phyloP scores from a whole-genome alignment of 805 yeast genomes.

The Kurtzmaniella cleridarum region DNA sequence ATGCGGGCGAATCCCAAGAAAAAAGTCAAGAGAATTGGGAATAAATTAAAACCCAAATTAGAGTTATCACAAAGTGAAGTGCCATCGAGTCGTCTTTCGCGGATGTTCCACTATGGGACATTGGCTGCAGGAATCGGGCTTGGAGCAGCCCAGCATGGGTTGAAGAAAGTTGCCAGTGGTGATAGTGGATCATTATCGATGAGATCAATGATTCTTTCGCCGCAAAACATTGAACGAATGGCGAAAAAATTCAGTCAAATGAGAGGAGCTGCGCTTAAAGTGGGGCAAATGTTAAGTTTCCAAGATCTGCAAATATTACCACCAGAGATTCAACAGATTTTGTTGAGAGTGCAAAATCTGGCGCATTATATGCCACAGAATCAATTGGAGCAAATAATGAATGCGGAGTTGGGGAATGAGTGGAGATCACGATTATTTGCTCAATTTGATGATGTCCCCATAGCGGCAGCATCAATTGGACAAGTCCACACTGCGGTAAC shows the following conservation, averaged over 20 bases:
- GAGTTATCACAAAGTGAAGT: slow-evolving; percentile 64
- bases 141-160: slow-evolving; percentile 74
- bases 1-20: slow-evolving; percentile 6
- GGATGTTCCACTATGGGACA: slow-evolving; percentile 89
- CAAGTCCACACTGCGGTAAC: slow-evolving; percentile 88
- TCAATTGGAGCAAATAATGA: slow-evolving; percentile 75
- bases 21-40: slow-evolving; percentile 13
- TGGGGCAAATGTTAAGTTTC: slow-evolving; percentile 95
- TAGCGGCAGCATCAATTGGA: slow-evolving; percentile 95
- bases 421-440: slow-evolving; percentile 71
- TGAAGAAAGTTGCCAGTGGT: slow-evolving; percentile 61
- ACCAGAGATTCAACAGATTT: slow-evolving; percentile 71
- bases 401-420: slow-evolving; percentile 63
- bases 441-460: slow-evolving; percentile 78
- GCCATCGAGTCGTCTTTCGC: slow-evolving; percentile 80
- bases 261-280: slow-evolving; percentile 98
- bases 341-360: slow-evolving; percentile 82
- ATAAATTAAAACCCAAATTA: slow-evolving; percentile 25
- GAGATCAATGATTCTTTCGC: slow-evolving; percentile 62
- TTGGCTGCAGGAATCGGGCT: slow-evolving; percentile 88
- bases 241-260: slow-evolving; percentile 84
- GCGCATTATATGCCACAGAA: slow-evolving; percentile 96
- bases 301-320: slow-evolving; percentile 88
- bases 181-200: slow-evolving; percentile 40
- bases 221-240: slow-evolving; percentile 79